Conservation (phyloP, 495 filamentous ascomycete species). For the Xylaria sp. region DNA sequence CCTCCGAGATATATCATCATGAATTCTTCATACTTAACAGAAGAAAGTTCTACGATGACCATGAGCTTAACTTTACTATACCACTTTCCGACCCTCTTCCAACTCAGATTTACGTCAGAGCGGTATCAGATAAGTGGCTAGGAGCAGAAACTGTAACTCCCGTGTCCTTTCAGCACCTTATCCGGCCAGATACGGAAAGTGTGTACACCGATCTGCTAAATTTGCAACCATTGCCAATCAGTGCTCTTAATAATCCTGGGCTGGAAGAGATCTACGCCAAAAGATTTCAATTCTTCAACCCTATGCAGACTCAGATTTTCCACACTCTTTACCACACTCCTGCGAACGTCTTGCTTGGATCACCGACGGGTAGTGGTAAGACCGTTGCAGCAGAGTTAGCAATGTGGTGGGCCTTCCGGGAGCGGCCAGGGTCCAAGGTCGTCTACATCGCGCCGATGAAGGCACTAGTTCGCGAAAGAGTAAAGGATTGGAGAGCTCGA, state of each 20-base stretch:
- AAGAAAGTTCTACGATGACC: constrained; percentile 88
- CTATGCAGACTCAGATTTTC: constrained; percentile 99
- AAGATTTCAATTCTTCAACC: constrained; percentile 95
- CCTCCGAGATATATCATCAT: constrained; percentile 96
- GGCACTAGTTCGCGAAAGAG: constrained; percentile 93
- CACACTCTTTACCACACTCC: constrained; percentile 91
- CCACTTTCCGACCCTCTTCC: constrained; percentile 91
- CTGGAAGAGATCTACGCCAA: constrained; percentile 88
- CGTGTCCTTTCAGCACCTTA: constrained; percentile 97
- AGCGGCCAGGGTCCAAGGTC: constrained; percentile 94
- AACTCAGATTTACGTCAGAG: constrained; percentile 92
- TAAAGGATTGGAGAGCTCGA: constrained; percentile 90
- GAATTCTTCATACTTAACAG: constrained; percentile 93
- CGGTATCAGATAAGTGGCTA: constrained; percentile 94
- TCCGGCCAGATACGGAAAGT: constrained; percentile 95
- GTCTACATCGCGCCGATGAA: constrained; percentile 99
- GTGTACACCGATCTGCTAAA: constrained; percentile 94
- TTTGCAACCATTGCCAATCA: constrained; percentile 87
- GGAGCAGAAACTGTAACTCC: constrained; percentile 96
- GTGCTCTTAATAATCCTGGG: constrained; percentile 83
- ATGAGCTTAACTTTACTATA: constrained; percentile 98
- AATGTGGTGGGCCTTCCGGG: constrained; percentile 99
- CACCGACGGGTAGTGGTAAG: constrained; percentile 96
- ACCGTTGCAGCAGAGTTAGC: constrained; percentile 94
- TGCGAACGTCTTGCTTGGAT: constrained; percentile 93